Evolutionary conservation across 768 basidiomycete species (phyloP).

Genomic region (Chiua virens): DNA sequence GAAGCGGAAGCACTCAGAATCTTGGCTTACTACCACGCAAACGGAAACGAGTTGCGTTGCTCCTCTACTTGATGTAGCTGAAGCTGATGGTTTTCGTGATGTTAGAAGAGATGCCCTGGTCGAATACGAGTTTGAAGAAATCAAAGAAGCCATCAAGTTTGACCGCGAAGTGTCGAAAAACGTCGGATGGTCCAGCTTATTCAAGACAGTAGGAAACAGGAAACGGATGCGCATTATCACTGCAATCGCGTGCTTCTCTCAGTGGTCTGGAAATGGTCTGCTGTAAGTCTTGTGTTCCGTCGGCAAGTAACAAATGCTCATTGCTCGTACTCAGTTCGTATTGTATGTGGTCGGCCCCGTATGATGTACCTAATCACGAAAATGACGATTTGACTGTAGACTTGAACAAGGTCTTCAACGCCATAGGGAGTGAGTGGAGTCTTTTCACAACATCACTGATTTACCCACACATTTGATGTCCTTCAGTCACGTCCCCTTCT

Average conservation of each 20-base stretch:
- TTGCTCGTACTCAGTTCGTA: constrained; percentile 16
- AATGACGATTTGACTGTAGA: constrained; percentile 22
- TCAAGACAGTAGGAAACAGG: constrained; percentile 53
- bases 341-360: constrained; percentile 20
- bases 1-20: constrained; percentile 35
- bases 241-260: constrained; percentile 59
- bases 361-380: too few relatives aligned
- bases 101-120: constrained; percentile 38
- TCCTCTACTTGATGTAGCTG: too few relatives aligned
- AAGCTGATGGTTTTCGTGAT: too few relatives aligned
- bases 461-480: too few relatives aligned
- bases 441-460: background rate
- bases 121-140: constrained; percentile 62
- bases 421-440: constrained; percentile 44
- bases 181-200: constrained; percentile 46
- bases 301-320: too few relatives aligned
- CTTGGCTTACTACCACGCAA: constrained; percentile 42
- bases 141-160: constrained; percentile 54
- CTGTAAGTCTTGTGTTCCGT: constrained; percentile 24
- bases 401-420: constrained; percentile 53
- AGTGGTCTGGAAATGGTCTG: constrained; percentile 57
- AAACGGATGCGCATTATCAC: constrained; percentile 56
- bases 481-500: constrained; percentile 41
- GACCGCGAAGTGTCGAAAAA: constrained; percentile 41
- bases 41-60: constrained; percentile 36